Conservation (phyloP, 2,329 filamentous ascomycete species). For the Stachybotrys echinatus region DNA sequence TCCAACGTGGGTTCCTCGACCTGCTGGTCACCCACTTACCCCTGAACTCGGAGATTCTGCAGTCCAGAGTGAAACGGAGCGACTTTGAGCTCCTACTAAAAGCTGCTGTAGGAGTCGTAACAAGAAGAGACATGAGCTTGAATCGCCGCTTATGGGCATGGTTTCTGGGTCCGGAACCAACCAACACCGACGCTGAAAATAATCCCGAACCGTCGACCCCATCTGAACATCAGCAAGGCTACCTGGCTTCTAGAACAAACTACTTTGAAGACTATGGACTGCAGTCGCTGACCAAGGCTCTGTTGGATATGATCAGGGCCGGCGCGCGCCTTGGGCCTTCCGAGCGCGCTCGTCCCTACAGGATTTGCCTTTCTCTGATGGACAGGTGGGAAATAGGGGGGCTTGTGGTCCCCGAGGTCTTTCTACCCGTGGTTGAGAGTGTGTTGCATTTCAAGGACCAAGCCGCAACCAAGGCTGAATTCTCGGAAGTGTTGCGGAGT, state of each 20-base stretch:
- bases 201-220: constrained; percentile 38
- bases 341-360: constrained; percentile 78
- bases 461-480: constrained; percentile 62
- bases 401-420: constrained; percentile 80
- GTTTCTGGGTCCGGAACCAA: constrained; percentile 76
- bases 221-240: constrained; percentile 36
- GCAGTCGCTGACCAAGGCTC: constrained; percentile 64
- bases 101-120: constrained; percentile 82
- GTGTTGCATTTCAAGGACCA: constrained; percentile 67
- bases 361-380: constrained; percentile 93
- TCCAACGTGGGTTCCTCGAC: constrained; percentile 92
- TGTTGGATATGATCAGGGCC: constrained; percentile 68
- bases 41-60: constrained; percentile 74
- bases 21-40: constrained; percentile 86
- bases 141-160: constrained; percentile 94
- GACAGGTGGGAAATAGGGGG: constrained; percentile 97
- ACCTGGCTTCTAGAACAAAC: constrained; percentile 56
- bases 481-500: constrained; percentile 83
- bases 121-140: constrained; percentile 89
- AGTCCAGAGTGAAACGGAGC: constrained; percentile 62
- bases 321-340: constrained; percentile 24
- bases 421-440: constrained; percentile 78
- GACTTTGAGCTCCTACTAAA: constrained; percentile 80
- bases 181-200: constrained; percentile 41
- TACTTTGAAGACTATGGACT: constrained; percentile 84